Percentiles rank a stretch among this genome's conserved stretches.
Conservation (phyloP, 805 yeast genomes). For the Millerozyma acaciae region DNA sequence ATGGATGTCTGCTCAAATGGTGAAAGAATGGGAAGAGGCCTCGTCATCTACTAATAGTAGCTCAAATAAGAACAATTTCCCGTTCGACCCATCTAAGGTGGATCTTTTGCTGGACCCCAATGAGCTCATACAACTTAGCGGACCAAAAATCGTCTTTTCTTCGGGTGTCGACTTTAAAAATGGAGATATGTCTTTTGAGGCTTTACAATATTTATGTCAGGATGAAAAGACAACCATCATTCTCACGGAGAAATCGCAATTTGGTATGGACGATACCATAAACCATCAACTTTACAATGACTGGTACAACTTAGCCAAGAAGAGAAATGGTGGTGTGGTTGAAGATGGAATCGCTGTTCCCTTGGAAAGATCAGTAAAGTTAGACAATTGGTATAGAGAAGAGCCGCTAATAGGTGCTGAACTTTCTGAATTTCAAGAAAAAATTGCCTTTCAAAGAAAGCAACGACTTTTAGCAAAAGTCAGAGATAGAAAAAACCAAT, state of each 20-base stretch:
- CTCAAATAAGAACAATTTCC: slow-evolving; percentile 54
- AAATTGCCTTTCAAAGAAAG: slow-evolving; percentile 44
- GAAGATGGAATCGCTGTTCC: slow-evolving; percentile 65
- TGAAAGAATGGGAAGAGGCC: slow-evolving; percentile 72
- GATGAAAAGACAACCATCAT: slow-evolving; percentile 68
- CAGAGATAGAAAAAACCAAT: slow-evolving; percentile 37
- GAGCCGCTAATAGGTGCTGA: slow-evolving; percentile 50
- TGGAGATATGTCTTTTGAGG: slow-evolving; percentile 59
- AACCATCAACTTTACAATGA: slow-evolving; percentile 47
- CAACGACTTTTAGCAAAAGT: slow-evolving; percentile 39
- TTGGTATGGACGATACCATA: slow-evolving; percentile 36
- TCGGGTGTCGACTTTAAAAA: slow-evolving; percentile 62
- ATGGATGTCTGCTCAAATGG: slow-evolving; percentile 91
- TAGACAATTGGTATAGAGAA: slow-evolving; percentile 43
- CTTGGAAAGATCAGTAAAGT: slow-evolving; percentile 39
- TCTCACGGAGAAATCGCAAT: slow-evolving; percentile 62
- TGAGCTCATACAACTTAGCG: slow-evolving; percentile 52
- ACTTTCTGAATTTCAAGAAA: slow-evolving; percentile 43
- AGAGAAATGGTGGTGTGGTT: slow-evolving; percentile 27
- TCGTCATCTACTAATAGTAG: slow-evolving; percentile 14
- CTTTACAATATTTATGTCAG: slow-evolving; percentile 52
- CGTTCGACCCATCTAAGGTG: slow-evolving; percentile 70
- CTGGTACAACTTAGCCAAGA: slow-evolving; percentile 48
- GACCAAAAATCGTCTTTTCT: slow-evolving; percentile 78
- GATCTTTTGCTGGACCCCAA: slow-evolving; percentile 51